Conservation (phyloP, 306 rosid species). For the Vigna radiata region DNA sequence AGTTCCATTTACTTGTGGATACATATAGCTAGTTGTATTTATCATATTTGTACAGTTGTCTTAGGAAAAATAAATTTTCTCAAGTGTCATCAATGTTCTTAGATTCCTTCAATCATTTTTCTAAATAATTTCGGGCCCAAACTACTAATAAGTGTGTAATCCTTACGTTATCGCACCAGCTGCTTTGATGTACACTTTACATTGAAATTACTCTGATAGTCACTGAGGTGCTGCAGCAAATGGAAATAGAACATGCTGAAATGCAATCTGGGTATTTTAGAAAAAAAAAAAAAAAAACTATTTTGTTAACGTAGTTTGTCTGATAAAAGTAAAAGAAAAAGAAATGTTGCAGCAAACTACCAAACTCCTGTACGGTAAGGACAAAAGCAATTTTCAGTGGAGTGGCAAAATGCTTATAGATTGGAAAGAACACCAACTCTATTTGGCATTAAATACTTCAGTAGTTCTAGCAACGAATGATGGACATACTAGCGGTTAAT, state of each 20-base stretch:
- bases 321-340: too few species aligned
- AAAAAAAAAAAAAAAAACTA: too few species aligned
- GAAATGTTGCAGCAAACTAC: too few species aligned
- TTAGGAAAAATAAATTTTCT: constrained; percentile 50
- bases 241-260: not conserved
- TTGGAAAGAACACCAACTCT: too few species aligned
- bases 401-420: too few species aligned
- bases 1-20: constrained; percentile 62
- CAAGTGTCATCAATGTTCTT: constrained; percentile 25
- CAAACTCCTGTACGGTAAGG: too few species aligned
- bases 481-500: too few species aligned
- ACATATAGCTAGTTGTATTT: constrained; percentile 51
- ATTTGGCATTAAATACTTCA: too few species aligned
- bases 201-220: not conserved
- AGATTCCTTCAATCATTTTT: constrained; percentile 27
- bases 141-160: constrained; percentile 16
- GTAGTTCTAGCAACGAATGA: too few species aligned
- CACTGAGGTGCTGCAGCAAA: not conserved
- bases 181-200: constrained; percentile 20
- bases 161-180: not conserved
- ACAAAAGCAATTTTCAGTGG: too few species aligned
- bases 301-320: too few species aligned
- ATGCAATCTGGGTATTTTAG: too few species aligned
- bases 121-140: constrained; percentile 28
- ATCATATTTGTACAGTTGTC: constrained; percentile 67